A percentile compares a stretch with the other conserved stretches of the same genome.
Evolutionary conservation across 78 protist species (phyloP).

Genomic region (Ministeria vibrans): DNA sequence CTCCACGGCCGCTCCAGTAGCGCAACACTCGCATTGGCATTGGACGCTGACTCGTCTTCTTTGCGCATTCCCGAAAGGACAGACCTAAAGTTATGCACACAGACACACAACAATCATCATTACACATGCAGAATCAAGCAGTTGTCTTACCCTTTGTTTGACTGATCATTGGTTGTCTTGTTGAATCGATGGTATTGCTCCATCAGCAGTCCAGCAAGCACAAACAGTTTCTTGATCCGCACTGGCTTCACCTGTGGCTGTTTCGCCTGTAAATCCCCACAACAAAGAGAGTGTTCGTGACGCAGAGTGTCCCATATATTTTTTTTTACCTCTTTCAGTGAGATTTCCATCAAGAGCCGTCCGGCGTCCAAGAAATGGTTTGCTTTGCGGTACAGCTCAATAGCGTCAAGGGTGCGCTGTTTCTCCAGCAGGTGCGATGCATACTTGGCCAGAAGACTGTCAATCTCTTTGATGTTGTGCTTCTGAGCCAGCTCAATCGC

Average conservation of each 20-base stretch:
- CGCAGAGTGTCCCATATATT: too few relatives aligned
- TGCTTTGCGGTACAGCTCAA: slow-evolving; percentile 48
- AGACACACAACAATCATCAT: neutral
- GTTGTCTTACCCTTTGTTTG: neutral
- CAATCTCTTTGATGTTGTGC: slow-evolving; percentile 43
- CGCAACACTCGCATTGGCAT: neutral
- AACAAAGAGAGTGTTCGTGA: too few relatives aligned
- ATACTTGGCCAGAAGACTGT: slow-evolving; percentile 42
- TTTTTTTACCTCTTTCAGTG: too few relatives aligned
- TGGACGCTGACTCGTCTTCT: too few relatives aligned
- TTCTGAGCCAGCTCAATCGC: slow-evolving; percentile 62
- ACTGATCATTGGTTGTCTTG: neutral
- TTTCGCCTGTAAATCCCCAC: too few relatives aligned
- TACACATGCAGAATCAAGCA: neutral
- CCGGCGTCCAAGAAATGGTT: slow-evolving; percentile 53
- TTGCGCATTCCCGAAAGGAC: too few relatives aligned
- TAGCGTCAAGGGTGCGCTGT: slow-evolving; percentile 44
- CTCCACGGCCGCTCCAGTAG: slow-evolving; percentile 35
- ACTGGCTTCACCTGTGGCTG: neutral
- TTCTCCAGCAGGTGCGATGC: slow-evolving; percentile 50
- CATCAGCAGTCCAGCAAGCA: slow-evolving; percentile 68
- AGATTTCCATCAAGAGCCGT: slow-evolving; percentile 36
- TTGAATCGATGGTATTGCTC: slow-evolving; percentile 26
- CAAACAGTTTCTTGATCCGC: slow-evolving; percentile 59
- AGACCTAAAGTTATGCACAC: neutral